Evolutionary conservation across 805 yeast genomes (phyloP), one percentile per base, ranked within the genome.

Genomic region (Kluyveromyces lactis): DNA sequence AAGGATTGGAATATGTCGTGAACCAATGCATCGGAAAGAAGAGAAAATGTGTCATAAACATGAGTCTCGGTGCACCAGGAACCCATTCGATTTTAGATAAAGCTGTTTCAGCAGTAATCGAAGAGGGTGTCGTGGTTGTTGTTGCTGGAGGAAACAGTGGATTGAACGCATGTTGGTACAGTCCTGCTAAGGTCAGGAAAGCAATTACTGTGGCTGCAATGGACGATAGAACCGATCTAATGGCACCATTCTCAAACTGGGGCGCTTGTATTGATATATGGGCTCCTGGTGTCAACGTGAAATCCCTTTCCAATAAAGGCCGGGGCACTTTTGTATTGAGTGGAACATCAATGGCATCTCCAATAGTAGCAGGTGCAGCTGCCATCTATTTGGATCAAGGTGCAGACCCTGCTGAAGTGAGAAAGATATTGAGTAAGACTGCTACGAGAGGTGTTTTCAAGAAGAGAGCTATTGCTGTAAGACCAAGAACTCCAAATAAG

Each of bases 131-230:
- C 27, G 69, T 81, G 1, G 63, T 83, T 18, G 83, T 81, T 17
- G 86, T 71, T 4, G 95, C 96, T 0, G 96, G 95, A 0, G 97
- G 97, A 1, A 89, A 89, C 58, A 69, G 80, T 19, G 77, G 79
- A 47, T 58, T 73, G 15, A 77, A 86, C 55, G 95, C 97, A 0
- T 89, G 97, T 52, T 58, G 67, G 42, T 74, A 79, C n/a, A 84
- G 94, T 41, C 97, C 97, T 0, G 94, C 95, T 1, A 81, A 90
- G 27, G 81, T 90, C 1, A 64, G 63, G 1, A 64, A 65, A 36
- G 86, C 85, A 0, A 73, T 86, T 3, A 78, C 95, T 0, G 94
- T 89, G 7, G 97, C 96, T 1, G 95, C 96, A 3, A 76, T 87
- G 37, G 90, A 86, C 52, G 95, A 85, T 54, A 55, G 71, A 15